Base-by-base conservation (phyloP, 1,284 basidiomycete species). In the Malassezia slooffiae region DNA sequence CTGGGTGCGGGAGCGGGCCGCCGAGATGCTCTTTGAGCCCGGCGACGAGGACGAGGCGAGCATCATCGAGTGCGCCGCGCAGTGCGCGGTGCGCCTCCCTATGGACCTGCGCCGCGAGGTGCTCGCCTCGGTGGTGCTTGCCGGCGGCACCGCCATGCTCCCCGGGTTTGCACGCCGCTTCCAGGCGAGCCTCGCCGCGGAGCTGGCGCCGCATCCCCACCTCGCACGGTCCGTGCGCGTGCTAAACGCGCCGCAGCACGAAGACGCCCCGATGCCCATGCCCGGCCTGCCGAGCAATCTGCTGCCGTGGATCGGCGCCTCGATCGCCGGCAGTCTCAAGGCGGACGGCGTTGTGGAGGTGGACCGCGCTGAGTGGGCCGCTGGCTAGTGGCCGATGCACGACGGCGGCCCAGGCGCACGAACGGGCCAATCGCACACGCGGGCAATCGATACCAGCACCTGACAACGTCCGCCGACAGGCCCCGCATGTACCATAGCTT, bases 151-250 rank as follows among this genome's bases (percentile, higher is more conserved):
- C 1, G 76, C 84, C 2, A 87, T 87, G 80, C 72, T 97, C 1
- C 87, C 90, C 1, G 87, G 87, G 0, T 88, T 96, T 70, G 83
- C 91, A 31, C 79, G 82, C 6, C 80, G 91, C 3, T 75, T 95
- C 16, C 81, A 86, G 23, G 70, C 75, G 4, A 82, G 90, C 58
- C 74, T 95, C 21, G 64, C 83, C 1, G 75, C 76, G 2, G 75
- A 77, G 4, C 73, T 88, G 3, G 42, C 30, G 41, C 27, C 10
- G 32, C 22, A 16, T 10, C 23, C 16, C 33, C 41, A 5, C 12
- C 12, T 26, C 7, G 24, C 12, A 12, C 15, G 12, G 12, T 5
- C 26, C 13, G 32, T 36, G 10, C 30, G 19, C 2, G 34, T 47
- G 7, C 41, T 47, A 1, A 37, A 41, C 17, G 29, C 15, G n/a